These are phyloP conservation scores for Dichotomopilus funicola DNA, from an alignment of 2,329 filamentous ascomycete species.

Conservation along the genomic window DNA sequence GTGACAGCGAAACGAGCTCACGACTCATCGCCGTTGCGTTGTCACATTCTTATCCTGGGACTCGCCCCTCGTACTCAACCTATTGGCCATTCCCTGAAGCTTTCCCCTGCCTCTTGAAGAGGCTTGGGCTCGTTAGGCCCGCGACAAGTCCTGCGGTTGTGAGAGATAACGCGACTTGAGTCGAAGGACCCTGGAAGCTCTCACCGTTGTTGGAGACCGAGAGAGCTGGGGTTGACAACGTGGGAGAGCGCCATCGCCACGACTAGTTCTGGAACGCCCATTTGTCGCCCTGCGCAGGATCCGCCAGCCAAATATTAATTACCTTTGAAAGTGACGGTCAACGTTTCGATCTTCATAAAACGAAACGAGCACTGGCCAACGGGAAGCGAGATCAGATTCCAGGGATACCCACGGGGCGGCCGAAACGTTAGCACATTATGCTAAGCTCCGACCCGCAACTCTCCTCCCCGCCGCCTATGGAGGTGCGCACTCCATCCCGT, in stretches of 20 bases:
- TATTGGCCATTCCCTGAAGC: not conserved
- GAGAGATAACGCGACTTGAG: not conserved
- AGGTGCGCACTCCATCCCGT: conserved; percentile 17
- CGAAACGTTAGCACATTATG: conserved; percentile 36
- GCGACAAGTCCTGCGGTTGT: not conserved
- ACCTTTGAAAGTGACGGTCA: not conserved
- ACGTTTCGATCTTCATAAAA: conserved; percentile 8
- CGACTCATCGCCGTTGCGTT: not conserved
- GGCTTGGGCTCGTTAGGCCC: not conserved
- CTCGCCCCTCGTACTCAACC: not conserved
- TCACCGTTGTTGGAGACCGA: too few relatives aligned
- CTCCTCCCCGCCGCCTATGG: conserved; percentile 22
- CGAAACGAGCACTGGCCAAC: conserved; percentile 6
- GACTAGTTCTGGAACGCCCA: conserved; percentile 3
- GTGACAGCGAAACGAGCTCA: not conserved
- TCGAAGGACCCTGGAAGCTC: not conserved
- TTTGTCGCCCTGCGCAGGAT: not conserved
- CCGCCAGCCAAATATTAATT: too few relatives aligned
- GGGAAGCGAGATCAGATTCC: conserved; percentile 6
- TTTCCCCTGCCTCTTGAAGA: not conserved
- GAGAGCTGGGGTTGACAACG: not conserved
- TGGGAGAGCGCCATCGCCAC: not conserved
- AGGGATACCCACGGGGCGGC: conserved; percentile 22
- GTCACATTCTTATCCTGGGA: not conserved
- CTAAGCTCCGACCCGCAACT: conserved; percentile 29